phyloP scores from a whole-genome alignment of 495 filamentous ascomycete genomes.

The Xylaria curta region DNA sequence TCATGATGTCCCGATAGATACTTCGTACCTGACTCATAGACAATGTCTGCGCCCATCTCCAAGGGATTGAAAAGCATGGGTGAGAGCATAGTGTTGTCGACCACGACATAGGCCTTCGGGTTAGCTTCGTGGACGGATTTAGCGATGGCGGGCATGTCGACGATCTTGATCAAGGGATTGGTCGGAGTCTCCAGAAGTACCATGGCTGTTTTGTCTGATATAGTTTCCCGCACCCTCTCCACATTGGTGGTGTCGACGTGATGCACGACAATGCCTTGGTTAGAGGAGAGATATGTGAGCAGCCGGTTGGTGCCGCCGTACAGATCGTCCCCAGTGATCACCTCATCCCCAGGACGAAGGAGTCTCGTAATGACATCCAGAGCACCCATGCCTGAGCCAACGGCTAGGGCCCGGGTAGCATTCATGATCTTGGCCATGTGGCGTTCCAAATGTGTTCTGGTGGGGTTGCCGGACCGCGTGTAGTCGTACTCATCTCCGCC shows the following conservation, averaged over 20 bases:
- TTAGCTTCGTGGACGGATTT: conserved; percentile 77
- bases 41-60: conserved; percentile 91
- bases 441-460: conserved; percentile 92
- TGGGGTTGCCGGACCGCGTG: conserved; percentile 95
- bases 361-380: conserved; percentile 96
- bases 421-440: conserved; percentile 99
- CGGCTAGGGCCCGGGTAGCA: conserved; percentile 86
- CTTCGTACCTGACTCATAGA: conserved; percentile 97
- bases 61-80: conserved; percentile 91
- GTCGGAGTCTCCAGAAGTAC: conserved; percentile 95
- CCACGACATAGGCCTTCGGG: conserved; percentile 80
- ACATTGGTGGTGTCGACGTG: conserved; percentile 91
- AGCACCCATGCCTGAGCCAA: conserved; percentile 96
- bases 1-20: conserved; percentile 98
- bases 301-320: conserved; percentile 96
- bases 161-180: conserved; percentile 97
- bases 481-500: conserved; percentile 94
- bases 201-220: conserved; percentile 87
- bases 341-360: conserved; percentile 91
- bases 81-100: conserved; percentile 99
- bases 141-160: conserved; percentile 84
- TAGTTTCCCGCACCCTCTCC: conserved; percentile 67
- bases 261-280: conserved; percentile 89
- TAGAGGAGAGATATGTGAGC: conserved; percentile 85
- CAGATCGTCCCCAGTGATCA: conserved; percentile 94